Evolutionary conservation across 2,329 filamentous ascomycete species (phyloP).

Genomic region (Colletotrichum lindemuthianum): DNA sequence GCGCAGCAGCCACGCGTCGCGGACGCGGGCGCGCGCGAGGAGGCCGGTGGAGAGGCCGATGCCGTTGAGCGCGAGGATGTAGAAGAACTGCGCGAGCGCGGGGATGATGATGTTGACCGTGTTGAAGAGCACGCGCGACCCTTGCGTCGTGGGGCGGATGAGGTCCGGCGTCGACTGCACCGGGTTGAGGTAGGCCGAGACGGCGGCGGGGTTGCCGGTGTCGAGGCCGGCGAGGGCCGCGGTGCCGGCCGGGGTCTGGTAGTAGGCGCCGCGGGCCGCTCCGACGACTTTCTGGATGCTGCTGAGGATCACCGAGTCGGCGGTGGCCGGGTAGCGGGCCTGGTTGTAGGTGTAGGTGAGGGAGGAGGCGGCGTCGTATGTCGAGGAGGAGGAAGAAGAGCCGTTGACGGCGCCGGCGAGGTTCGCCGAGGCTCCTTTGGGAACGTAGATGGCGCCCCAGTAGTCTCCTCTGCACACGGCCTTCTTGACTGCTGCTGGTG

Average conservation of each 20-base stretch:
- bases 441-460: conserved; percentile 50
- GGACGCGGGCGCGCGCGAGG: conserved; percentile 35
- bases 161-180: conserved; percentile 42
- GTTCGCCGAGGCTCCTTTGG: conserved; percentile 44
- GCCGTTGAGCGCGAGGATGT: conserved; percentile 36
- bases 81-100: conserved; percentile 46
- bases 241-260: conserved; percentile 39
- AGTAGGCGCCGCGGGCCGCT: conserved; percentile 40
- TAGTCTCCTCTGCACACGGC: conserved; percentile 48
- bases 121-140: conserved; percentile 47
- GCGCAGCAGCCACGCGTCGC: conserved; percentile 41
- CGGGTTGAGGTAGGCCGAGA: conserved; percentile 47
- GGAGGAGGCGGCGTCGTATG: conserved; percentile 46
- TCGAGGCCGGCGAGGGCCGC: conserved; percentile 35
- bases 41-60: conserved; percentile 15
- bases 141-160: conserved; percentile 47
- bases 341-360: conserved; percentile 50
- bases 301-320: conserved; percentile 41
- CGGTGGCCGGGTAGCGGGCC: conserved; percentile 46
- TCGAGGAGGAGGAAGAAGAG: conserved; percentile 31
- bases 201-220: conserved; percentile 39
- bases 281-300: conserved; percentile 44
- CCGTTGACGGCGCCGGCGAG: conserved; percentile 43
- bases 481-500: conserved; percentile 41
- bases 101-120: conserved; percentile 51